Conservation (phyloP, 2,329 filamentous ascomycete genomes). For the Botryotinia convoluta region DNA sequence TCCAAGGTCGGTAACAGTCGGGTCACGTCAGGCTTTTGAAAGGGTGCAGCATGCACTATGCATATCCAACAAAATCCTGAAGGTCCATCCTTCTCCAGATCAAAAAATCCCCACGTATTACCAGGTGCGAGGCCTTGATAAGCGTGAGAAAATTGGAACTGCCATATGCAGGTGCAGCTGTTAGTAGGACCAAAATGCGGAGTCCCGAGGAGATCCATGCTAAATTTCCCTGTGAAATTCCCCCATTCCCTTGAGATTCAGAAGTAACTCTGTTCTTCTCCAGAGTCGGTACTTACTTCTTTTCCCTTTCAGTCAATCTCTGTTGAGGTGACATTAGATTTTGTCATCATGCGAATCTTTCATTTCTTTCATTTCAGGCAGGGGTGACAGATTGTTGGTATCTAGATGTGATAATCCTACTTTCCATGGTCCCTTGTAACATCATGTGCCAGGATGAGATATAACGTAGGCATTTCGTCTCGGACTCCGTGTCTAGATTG, state of each 20-base stretch:
- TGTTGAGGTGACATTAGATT: neutral
- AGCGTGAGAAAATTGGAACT: slow-evolving; percentile 13
- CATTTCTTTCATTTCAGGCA: neutral
- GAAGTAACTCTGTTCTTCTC: neutral
- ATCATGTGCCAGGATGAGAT: neutral
- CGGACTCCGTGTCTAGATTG: slow-evolving; percentile 24
- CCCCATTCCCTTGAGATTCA: slow-evolving; percentile 6
- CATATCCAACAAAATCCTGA: slow-evolving; percentile 8
- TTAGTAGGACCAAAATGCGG: slow-evolving; percentile 13
- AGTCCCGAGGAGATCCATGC: slow-evolving; percentile 12
- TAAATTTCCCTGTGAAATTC: neutral
- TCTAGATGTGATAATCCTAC: neutral
- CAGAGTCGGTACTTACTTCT: neutral
- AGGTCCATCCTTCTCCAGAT: slow-evolving; percentile 10
- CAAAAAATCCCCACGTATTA: slow-evolving; percentile 9
- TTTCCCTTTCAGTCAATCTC: neutral
- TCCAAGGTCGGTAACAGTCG: slow-evolving; percentile 15
- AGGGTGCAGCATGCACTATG: slow-evolving; percentile 14
- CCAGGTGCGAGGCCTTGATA: slow-evolving; percentile 4
- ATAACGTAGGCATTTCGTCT: slow-evolving; percentile 31
- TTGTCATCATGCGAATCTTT: slow-evolving; percentile 6
- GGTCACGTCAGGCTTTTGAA: slow-evolving; percentile 18
- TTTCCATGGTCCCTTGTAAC: neutral
- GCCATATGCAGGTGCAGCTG: slow-evolving; percentile 23
- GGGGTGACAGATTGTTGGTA: neutral